Evolutionary conservation across 371 early-diverging fungal genomes (phyloP).

Genomic region (Chytridium lagenaria): DNA sequence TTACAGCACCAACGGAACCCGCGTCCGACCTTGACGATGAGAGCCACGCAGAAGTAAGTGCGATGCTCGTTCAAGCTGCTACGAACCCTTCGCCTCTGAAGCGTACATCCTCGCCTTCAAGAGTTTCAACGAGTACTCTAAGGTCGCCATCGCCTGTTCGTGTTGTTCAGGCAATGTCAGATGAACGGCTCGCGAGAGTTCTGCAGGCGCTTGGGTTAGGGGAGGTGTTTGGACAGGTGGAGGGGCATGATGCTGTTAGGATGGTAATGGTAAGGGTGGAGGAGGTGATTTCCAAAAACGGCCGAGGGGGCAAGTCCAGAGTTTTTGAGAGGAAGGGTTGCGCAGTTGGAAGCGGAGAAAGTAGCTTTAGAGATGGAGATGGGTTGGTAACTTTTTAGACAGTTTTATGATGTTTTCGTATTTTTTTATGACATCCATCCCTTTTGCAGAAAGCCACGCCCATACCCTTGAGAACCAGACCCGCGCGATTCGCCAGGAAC

Average conservation of each 20-base stretch:
- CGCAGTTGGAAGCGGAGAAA: constrained; percentile 23
- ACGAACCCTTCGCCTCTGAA: neutral
- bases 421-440: neutral
- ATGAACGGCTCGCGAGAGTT: neutral
- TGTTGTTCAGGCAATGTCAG: too few relatives aligned
- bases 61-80: neutral
- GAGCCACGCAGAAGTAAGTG: neutral
- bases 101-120: neutral
- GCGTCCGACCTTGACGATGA: neutral
- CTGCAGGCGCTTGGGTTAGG: neutral
- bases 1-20: neutral
- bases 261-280: neutral
- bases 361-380: constrained; percentile 21
- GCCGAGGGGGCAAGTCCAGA: constrained; percentile 31
- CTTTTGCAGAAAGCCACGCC: constrained; percentile 9
- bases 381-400: neutral
- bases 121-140: neutral
- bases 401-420: neutral
- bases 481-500: constrained; percentile 1
- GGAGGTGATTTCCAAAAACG: neutral
- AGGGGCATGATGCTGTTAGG: neutral
- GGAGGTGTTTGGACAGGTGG: constrained; percentile 8
- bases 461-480: constrained; percentile 20
- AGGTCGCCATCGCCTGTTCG: neutral
- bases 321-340: constrained; percentile 16